phyloP scores from a whole-genome alignment of 495 filamentous ascomycete genomes.

The Niebla homalea region DNA sequence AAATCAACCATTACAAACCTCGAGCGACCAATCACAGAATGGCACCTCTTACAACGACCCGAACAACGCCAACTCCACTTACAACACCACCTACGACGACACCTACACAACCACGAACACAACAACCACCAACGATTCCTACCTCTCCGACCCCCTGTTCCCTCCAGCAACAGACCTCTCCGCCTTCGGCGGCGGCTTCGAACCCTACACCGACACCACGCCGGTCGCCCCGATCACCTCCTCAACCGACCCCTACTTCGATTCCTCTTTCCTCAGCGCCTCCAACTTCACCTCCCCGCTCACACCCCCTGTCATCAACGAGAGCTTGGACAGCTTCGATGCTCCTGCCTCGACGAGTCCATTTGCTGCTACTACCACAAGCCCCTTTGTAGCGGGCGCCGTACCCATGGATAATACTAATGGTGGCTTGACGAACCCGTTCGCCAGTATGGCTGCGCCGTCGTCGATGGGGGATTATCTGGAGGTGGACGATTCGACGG shows the following conservation, averaged over 20 bases:
- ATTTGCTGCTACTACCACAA: background rate
- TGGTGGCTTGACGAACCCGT: background rate
- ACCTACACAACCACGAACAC: background rate
- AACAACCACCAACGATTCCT: background rate
- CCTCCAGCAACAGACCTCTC: conserved; percentile 1
- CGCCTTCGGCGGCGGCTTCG: background rate
- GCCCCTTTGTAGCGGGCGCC: background rate
- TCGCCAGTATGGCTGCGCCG: background rate
- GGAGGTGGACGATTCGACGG: no score
- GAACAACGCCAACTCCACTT: background rate
- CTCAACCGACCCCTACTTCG: background rate
- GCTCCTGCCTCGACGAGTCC: background rate
- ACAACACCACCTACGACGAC: background rate
- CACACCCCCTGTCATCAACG: no score
- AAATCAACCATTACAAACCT: background rate
- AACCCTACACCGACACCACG: background rate
- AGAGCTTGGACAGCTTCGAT: background rate
- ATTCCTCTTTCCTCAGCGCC: background rate
- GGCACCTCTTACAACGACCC: background rate
- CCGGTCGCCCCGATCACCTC: background rate
- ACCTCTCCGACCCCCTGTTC: background rate
- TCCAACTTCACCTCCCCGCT: no score
- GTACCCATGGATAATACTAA: background rate
- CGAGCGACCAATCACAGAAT: background rate
- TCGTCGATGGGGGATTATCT: no score